Percentiles rank a stretch among this genome's conserved stretches.
These are phyloP conservation scores for Hyparrhenia diplandra DNA, from an alignment of 176 grass and related monocot species.

Conservation along the genomic window DNA sequence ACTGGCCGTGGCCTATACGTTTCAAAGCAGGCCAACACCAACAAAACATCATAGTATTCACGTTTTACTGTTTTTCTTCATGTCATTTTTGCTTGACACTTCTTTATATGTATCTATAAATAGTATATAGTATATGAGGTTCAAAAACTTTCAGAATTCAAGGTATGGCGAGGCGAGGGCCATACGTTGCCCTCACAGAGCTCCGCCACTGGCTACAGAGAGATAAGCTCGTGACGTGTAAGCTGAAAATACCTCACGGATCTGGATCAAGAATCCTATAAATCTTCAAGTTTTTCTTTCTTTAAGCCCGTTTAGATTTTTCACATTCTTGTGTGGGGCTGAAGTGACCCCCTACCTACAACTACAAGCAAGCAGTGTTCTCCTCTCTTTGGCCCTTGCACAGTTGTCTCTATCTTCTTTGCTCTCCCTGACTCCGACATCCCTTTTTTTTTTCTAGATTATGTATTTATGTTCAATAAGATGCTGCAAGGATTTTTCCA, in stretches of 20 bases:
- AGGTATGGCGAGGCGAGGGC: no score
- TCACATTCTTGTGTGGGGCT: constrained; percentile 31
- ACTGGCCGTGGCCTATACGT: no score
- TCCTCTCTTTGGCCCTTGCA: constrained; percentile 1
- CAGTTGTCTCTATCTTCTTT: constrained; percentile 7
- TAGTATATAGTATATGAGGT: no score
- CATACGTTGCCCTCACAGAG: no score
- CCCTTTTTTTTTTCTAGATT: neutral
- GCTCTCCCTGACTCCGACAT: constrained; percentile 17
- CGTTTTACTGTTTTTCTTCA: no score
- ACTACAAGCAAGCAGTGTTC: constrained; percentile 38
- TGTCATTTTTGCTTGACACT: no score
- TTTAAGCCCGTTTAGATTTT: neutral
- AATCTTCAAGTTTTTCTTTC: neutral
- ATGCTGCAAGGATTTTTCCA: neutral
- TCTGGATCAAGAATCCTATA: constrained; percentile 12
- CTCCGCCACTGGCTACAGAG: no score
- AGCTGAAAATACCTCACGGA: neutral
- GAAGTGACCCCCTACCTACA: constrained; percentile 61
- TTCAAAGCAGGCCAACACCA: no score
- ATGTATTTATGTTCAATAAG: neutral
- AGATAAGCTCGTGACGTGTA: constrained; percentile 24
- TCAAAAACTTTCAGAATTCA: no score
- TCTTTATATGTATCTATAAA: no score
- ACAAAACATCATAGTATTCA: no score